A percentile compares a stretch with the other conserved stretches of the same genome.
Conservation (phyloP, 2,329 filamentous ascomycete genomes). For the Microascus cirrosus region DNA sequence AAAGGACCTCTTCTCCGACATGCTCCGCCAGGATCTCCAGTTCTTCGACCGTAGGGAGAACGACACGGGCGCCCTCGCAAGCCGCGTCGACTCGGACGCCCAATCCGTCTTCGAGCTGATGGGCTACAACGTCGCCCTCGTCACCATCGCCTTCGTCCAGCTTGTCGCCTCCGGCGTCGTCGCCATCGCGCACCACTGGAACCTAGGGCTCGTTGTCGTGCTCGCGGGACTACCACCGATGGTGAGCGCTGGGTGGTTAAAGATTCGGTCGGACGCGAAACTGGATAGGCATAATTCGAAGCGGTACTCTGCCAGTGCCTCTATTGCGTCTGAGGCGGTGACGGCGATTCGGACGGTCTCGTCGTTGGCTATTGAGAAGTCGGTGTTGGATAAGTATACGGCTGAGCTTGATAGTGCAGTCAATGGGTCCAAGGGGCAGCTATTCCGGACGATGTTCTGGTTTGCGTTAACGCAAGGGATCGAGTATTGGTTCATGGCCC, state of each 20-base stretch:
- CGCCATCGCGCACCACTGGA: conserved; percentile 35
- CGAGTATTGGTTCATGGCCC: conserved; percentile 22
- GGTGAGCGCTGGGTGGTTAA: conserved; percentile 30
- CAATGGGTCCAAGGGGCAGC: conserved; percentile 13
- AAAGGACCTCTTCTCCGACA: conserved; percentile 32
- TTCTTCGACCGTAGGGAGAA: conserved; percentile 28
- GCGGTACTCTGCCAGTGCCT: conserved; percentile 33
- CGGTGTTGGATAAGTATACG: conserved; percentile 24
- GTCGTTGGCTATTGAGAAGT: conserved; percentile 32
- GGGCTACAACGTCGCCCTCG: conserved; percentile 33
- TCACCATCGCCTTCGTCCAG: conserved; percentile 33
- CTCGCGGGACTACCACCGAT: conserved; percentile 34
- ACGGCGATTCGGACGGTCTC: conserved; percentile 36
- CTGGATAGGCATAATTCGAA: conserved; percentile 31
- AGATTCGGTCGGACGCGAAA: conserved; percentile 35
- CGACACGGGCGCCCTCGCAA: conserved; percentile 24
- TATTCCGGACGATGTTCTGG: conserved; percentile 27
- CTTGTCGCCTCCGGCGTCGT: conserved; percentile 32
- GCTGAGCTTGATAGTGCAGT: conserved; percentile 18
- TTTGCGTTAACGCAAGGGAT: conserved; percentile 28
- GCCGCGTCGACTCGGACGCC: conserved; percentile 15
- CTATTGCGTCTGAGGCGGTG: conserved; percentile 36
- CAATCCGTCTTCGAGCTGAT: conserved; percentile 31
- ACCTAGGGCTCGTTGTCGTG: conserved; percentile 34
- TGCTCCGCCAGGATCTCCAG: conserved; percentile 42